Evolutionary conservation across 495 filamentous ascomycete species (phyloP), one percentile per base, ranked within the genome.

Genomic region (Hypoxylon lenormandii): DNA sequence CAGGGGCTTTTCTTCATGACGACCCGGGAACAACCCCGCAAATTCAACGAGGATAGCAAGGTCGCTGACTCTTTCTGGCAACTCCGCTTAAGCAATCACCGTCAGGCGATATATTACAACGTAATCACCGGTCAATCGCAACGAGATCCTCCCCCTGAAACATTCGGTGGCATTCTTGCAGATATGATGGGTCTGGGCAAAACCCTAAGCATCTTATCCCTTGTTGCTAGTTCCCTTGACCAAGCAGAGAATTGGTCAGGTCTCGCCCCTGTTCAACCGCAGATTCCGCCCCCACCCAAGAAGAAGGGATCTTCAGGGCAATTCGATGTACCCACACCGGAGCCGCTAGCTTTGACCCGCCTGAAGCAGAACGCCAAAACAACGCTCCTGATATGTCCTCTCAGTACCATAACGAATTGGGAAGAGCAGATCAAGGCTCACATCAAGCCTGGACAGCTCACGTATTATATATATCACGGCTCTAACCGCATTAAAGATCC

Each of bases 181-280:
- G 95, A 98, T 74, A 93, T 97, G 90, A 98, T 98, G 95, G 95
- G 95, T 37, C 80, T 98, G 13, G 95, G 95, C 5, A 98, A 98
- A 75, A 97, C 95, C 0, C 79, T 98, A 47, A 96, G 91, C 73
- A 90, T 97, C 26, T 81, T 98, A 5, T 90, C 93, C 2, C 82
- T 98, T 19, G 77, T 94, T 13, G 79, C 88, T 2, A 83, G 81
- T 15, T 89, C 92, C 0, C 78, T 90, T 2, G 70, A 78, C 0
- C 82, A 89, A 22, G 86, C 92, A 1, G 62, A 77, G 15, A 73
- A 79, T 8, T 98, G 90, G 80, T 81, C 81, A 19, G 72, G 71
- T 13, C 74, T 80, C 16, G 28, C 66, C 7, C 80, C 82, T 10
- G 66, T 79, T 6, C 80, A 80, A 26, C 81, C 77, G 3, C 78